Conservation (phyloP, 345 rosid genomes). For the Reutealis trisperma region DNA sequence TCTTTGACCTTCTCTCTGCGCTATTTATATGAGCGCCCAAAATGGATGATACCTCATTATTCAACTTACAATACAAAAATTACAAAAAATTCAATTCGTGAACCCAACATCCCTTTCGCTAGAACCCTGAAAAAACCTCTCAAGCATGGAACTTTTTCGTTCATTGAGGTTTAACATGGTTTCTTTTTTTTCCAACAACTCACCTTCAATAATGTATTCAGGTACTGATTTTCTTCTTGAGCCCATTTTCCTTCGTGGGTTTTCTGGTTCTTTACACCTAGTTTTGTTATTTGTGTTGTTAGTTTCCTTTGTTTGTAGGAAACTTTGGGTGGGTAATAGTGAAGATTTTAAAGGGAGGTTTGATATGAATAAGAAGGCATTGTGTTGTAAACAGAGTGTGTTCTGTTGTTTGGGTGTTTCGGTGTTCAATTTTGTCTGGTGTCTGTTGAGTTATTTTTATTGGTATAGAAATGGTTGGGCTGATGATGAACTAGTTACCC, state of each 20-base stretch:
- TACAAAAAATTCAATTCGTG: not conserved
- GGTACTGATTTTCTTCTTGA: constrained; percentile 37
- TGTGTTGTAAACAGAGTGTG: constrained; percentile 45
- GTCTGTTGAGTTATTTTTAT: constrained; percentile 58
- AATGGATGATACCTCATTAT: not conserved
- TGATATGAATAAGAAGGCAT: constrained; percentile 13
- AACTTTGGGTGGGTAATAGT: constrained; percentile 25
- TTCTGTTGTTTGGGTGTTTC: constrained; percentile 55
- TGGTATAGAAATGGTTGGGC: constrained; percentile 67
- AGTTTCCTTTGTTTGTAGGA: constrained; percentile 38
- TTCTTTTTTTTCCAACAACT: constrained; percentile 24
- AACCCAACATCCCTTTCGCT: not conserved
- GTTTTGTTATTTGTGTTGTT: constrained; percentile 43
- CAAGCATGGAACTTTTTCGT: constrained; percentile 33
- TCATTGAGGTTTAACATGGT: constrained; percentile 19
- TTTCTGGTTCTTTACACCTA: constrained; percentile 45
- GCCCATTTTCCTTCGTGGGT: constrained; percentile 41
- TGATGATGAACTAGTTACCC: constrained; percentile 45
- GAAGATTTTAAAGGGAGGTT: constrained; percentile 18
- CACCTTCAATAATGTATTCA: constrained; percentile 26
- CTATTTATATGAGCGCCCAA: no score
- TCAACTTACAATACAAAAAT: not conserved
- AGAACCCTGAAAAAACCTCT: constrained; percentile 6
- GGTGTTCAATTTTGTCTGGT: constrained; percentile 46
- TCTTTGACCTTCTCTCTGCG: constrained; percentile 8